These are phyloP conservation scores for Setaria italica DNA, from an alignment of 202 grass and related monocot species.

Conservation along the genomic window DNA sequence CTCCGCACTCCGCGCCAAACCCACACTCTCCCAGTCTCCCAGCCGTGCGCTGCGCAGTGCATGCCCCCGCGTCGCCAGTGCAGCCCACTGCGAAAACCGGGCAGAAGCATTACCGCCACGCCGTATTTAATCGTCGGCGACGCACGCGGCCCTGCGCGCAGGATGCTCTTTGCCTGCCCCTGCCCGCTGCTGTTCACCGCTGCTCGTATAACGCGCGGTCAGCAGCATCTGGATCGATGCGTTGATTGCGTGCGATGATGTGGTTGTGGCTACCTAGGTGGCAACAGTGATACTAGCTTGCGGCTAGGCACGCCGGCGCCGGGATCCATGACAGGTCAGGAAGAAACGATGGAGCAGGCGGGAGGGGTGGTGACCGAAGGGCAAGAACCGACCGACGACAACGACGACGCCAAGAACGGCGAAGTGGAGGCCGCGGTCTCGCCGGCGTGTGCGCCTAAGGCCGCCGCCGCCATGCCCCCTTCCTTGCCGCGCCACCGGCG, in stretches of 20 bases:
- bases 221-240: constrained; percentile 4
- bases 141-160: constrained; percentile 26
- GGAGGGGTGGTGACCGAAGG: neutral
- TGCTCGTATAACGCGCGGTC: constrained; percentile 43
- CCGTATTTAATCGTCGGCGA: constrained; percentile 41
- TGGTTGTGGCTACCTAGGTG: neutral
- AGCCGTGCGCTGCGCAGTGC: neutral
- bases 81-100: neutral
- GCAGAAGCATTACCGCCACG: neutral
- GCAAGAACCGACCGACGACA: constrained; percentile 1
- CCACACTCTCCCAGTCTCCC: neutral
- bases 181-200: constrained; percentile 7
- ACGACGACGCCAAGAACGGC: neutral
- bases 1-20: neutral
- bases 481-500: constrained; percentile 55
- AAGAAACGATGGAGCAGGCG: constrained; percentile 8
- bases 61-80: neutral
- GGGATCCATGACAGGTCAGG: constrained; percentile 10
- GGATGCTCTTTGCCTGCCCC: constrained; percentile 55
- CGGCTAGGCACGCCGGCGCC: neutral
- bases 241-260: neutral
- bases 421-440: neutral
- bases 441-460: constrained; percentile 8
- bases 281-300: neutral
- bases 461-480: neutral